Evolutionary conservation across 2,329 filamentous ascomycete genomes (phyloP).

Genomic region (Fusarium dlaminii): DNA sequence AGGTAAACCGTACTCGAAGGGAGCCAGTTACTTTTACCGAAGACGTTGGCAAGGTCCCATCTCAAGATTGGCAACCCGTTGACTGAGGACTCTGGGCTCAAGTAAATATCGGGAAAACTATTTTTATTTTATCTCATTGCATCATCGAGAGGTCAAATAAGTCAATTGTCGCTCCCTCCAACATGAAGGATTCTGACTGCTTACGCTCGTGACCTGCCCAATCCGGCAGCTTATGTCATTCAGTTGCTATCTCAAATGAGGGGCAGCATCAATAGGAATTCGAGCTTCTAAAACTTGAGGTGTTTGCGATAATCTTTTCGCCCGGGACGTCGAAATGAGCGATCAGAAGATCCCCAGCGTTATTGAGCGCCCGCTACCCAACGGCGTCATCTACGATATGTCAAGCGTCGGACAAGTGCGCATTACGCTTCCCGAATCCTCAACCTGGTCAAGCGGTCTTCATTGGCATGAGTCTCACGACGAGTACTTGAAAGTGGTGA

Average conservation of each 20-base stretch:
- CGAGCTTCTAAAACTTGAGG: neutral
- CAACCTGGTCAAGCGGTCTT: slow-evolving; percentile 58
- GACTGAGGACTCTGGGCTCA: neutral
- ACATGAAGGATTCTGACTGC: neutral
- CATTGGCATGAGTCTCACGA: slow-evolving; percentile 61
- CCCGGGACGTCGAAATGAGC: rapidly evolving
- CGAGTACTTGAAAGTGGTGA: slow-evolving; percentile 56
- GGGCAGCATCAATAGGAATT: neutral
- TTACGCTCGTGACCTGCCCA: neutral
- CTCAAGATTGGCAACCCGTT: neutral
- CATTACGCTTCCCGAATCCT: slow-evolving; percentile 54
- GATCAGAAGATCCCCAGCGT: neutral
- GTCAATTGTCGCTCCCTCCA: neutral
- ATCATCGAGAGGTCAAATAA: neutral
- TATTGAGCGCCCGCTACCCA: slow-evolving; percentile 26
- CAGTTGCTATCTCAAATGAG: neutral
- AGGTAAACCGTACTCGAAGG: slow-evolving; percentile 54
- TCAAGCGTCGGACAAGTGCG: slow-evolving; percentile 49
- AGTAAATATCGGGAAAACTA: rapidly evolving
- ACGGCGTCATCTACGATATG: slow-evolving; percentile 47
- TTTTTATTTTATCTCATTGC: rapidly evolving
- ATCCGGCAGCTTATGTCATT: neutral
- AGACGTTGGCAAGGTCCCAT: rapidly evolving
- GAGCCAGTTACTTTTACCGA: slow-evolving; percentile 45
- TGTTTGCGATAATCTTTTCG: too few species aligned